phyloP scores from a whole-genome alignment of 1,284 basidiomycete species.

The Apiotrichum montevideense region DNA sequence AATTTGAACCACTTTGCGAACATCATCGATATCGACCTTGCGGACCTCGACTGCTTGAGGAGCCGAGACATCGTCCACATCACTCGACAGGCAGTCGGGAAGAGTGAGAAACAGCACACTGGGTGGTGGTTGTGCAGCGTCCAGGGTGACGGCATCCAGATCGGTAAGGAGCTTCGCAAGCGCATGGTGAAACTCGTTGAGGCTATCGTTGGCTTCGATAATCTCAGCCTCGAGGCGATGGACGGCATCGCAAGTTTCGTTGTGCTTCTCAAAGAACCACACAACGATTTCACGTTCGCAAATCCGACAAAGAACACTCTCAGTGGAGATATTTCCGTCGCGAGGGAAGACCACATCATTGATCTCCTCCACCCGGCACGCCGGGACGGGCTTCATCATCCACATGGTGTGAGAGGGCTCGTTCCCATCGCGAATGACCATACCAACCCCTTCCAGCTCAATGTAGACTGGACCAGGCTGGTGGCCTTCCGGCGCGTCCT shows the following conservation, averaged over 20 bases:
- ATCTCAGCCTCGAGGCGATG: constrained; percentile 96
- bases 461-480: constrained; percentile 58
- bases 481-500: constrained; percentile 36
- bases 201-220: constrained; percentile 83
- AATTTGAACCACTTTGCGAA: constrained; percentile 81
- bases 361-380: constrained; percentile 36
- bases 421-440: constrained; percentile 93
- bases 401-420: constrained; percentile 96
- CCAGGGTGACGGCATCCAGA: constrained; percentile 45
- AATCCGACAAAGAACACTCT: constrained; percentile 93
- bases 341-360: constrained; percentile 57
- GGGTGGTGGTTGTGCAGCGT: constrained; percentile 52
- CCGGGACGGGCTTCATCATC: constrained; percentile 83
- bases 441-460: constrained; percentile 94
- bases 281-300: constrained; percentile 95
- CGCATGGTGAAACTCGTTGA: constrained; percentile 75
- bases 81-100: constrained; percentile 26
- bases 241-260: constrained; percentile 95
- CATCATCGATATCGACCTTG: constrained; percentile 65
- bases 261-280: constrained; percentile 99
- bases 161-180: constrained; percentile 65
- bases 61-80: constrained; percentile 15
- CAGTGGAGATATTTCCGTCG: constrained; percentile 66
- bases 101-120: constrained; percentile 64
- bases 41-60: constrained; percentile 66